A percentile compares a stretch with the other conserved stretches of the same genome.
phyloP scores from a whole-genome alignment of 2,329 filamentous ascomycete genomes.

The Aspergillus ochraceus region DNA sequence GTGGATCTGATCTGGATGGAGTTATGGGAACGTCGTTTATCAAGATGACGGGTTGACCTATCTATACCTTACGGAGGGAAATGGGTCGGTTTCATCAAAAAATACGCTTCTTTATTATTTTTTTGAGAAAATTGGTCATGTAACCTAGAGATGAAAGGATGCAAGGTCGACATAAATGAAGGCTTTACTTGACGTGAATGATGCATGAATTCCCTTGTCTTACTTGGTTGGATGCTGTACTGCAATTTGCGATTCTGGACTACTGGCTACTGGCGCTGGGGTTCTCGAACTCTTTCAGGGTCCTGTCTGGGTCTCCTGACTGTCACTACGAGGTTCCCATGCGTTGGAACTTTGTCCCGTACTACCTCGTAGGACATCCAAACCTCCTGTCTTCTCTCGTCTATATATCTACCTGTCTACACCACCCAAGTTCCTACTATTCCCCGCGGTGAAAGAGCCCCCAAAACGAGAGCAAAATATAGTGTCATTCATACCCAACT shows the following conservation, averaged over 20 bases:
- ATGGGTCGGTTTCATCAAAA: conserved; percentile 32
- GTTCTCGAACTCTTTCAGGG: too few relatives aligned
- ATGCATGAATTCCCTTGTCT: background rate
- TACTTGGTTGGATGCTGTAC: too few relatives aligned
- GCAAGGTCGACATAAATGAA: conserved; percentile 38
- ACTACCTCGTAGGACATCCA: too few relatives aligned
- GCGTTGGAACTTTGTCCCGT: too few relatives aligned
- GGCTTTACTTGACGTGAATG: conserved; percentile 40
- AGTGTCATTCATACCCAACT: background rate
- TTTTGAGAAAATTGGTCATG: conserved; percentile 33
- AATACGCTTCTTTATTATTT: conserved; percentile 21
- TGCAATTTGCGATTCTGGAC: too few relatives aligned
- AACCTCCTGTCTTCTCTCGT: too few relatives aligned
- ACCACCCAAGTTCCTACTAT: background rate
- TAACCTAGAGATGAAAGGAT: conserved; percentile 39
- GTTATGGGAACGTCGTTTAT: conserved; percentile 36
- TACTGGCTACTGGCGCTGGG: too few relatives aligned
- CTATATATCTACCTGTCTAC: too few relatives aligned
- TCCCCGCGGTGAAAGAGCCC: background rate
- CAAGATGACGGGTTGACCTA: conserved; percentile 32
- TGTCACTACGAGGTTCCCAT: too few relatives aligned
- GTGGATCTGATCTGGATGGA: conserved; percentile 40
- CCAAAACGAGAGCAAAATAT: too few relatives aligned
- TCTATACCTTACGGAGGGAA: conserved; percentile 23
- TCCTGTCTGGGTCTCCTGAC: too few relatives aligned